phyloP scores from a whole-genome alignment of 306 rosid genomes.

The Nissolia schottii region DNA sequence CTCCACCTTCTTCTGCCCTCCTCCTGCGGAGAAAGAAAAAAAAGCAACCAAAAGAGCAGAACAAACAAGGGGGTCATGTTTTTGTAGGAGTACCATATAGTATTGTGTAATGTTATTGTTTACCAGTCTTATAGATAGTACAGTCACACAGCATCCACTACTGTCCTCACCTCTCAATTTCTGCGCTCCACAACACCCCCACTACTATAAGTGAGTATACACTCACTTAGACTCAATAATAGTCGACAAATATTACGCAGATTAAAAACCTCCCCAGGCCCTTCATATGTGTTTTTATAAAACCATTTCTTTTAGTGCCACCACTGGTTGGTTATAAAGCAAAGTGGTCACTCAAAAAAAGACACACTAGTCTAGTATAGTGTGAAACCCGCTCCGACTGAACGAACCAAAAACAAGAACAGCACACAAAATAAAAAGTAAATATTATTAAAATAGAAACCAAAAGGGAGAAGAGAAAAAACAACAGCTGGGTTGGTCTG shows the following conservation, averaged over 20 bases:
- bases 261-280: no score
- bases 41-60: background rate
- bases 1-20: background rate
- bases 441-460: no score
- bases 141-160: background rate
- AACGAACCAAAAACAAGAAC: background rate
- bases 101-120: background rate
- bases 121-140: background rate
- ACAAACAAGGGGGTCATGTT: background rate
- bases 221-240: no score
- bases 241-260: no score
- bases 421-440: background rate
- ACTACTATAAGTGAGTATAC: no score
- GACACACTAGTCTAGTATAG: background rate
- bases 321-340: background rate
- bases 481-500: no score
- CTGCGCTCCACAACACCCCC: conserved; percentile 21
- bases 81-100: background rate
- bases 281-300: background rate
- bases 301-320: background rate
- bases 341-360: background rate
- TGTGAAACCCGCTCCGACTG: no score
- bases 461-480: no score
- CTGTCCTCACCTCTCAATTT: conserved; percentile 23
- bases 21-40: background rate